Evolutionary conservation across 1,284 basidiomycete genomes (phyloP).

Genomic region (Marasmius fiardii): DNA sequence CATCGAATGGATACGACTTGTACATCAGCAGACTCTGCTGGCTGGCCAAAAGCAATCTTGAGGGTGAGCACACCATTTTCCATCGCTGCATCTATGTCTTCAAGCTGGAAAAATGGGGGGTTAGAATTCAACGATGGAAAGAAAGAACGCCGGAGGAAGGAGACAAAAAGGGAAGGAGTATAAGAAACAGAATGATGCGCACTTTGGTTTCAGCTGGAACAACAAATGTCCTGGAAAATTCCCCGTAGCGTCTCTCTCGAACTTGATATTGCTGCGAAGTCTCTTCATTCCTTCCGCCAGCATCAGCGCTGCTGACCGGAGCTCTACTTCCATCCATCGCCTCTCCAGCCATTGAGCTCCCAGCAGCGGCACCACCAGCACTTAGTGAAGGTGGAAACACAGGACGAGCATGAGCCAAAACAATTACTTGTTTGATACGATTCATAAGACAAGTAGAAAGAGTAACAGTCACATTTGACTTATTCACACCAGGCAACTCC

Average conservation of each 20-base stretch:
- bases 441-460: conserved; percentile 1
- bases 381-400: background rate
- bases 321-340: background rate
- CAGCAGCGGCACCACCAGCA: background rate
- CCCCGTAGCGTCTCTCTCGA: background rate
- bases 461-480: background rate
- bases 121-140: background rate
- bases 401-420: background rate
- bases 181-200: background rate
- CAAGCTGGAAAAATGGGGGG: background rate
- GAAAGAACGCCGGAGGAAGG: background rate
- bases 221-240: conserved; percentile 2
- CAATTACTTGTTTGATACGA: background rate
- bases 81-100: conserved; percentile 1
- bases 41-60: background rate
- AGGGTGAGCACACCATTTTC: background rate
- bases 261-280: background rate
- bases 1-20: background rate
- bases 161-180: background rate
- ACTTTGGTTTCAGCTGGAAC: conserved; percentile 4
- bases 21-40: background rate
- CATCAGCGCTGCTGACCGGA: background rate
- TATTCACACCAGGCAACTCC: conserved; percentile 1
- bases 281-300: background rate
- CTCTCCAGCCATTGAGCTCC: background rate